These are phyloP conservation scores for Cocos nucifera DNA, from an alignment of 176 grass and related monocot species.

Conservation along the genomic window DNA sequence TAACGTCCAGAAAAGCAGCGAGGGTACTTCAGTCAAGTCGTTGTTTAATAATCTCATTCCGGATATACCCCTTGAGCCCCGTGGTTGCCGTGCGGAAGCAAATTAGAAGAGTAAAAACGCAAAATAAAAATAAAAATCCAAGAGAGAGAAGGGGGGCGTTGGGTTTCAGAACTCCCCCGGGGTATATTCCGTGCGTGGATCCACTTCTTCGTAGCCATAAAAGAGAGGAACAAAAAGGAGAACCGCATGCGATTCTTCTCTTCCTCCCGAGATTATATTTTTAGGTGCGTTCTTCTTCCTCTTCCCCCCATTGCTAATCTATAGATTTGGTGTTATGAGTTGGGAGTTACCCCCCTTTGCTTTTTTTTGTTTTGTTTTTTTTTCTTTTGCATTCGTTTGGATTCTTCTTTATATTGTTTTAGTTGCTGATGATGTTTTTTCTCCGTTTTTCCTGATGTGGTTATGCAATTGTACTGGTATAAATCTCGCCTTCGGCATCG, in stretches of 20 bases:
- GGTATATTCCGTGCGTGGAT: conserved; percentile 72
- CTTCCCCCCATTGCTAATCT: background rate
- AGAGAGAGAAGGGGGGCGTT: conserved; percentile 3
- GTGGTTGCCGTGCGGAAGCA: no score
- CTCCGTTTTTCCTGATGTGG: background rate
- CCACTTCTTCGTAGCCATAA: conserved; percentile 9
- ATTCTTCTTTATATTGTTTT: no score
- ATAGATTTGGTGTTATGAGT: background rate
- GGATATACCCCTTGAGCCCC: no score
- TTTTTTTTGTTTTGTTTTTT: no score
- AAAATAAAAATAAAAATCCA: no score
- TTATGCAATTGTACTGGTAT: background rate
- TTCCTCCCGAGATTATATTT: background rate
- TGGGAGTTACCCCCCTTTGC: background rate
- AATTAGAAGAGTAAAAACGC: no score
- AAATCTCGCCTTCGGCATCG: background rate
- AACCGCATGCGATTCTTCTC: background rate
- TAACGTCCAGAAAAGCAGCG: no score
- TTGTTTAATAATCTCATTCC: no score
- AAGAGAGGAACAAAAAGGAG: no score
- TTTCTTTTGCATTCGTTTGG: background rate
- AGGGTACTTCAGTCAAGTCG: no score
- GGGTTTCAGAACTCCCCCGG: conserved; percentile 7
- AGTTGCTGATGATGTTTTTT: no score
- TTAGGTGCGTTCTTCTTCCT: conserved; percentile 1